Evolutionary conservation across 2,329 filamentous ascomycete genomes (phyloP).

Genomic region (Colletotrichum tanaceti): DNA sequence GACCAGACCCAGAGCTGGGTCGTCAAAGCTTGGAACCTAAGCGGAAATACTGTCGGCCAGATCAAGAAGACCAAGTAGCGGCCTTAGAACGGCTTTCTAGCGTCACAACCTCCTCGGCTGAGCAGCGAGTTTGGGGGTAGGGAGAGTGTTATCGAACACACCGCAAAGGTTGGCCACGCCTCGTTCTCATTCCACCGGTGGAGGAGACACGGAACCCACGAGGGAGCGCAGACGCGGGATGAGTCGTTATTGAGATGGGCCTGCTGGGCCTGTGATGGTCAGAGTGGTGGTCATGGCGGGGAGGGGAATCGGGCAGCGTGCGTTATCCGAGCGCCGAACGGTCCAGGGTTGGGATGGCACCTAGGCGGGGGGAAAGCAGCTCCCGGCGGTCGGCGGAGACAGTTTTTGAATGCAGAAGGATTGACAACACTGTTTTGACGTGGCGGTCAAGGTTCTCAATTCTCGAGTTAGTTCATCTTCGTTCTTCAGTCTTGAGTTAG

Average conservation of each 20-base stretch:
- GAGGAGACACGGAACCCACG: neutral
- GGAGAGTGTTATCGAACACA: neutral
- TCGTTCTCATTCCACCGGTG: neutral
- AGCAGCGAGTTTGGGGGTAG: neutral
- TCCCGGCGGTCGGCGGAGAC: no score
- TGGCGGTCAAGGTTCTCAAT: no score
- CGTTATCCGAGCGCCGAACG: constrained; percentile 22
- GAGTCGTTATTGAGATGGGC: constrained; percentile 13
- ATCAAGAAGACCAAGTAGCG: constrained; percentile 37
- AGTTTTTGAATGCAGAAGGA: constrained; percentile 5
- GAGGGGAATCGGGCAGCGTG: constrained; percentile 3
- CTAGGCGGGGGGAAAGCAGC: no score
- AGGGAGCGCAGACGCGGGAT: neutral
- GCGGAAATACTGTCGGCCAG: constrained; percentile 46
- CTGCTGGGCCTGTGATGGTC: constrained; percentile 6
- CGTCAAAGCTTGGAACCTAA: constrained; percentile 74
- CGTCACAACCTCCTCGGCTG: neutral
- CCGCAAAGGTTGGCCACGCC: neutral
- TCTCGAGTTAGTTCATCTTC: neutral
- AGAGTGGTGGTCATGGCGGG: constrained; percentile 2
- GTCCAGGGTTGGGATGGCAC: constrained; percentile 27
- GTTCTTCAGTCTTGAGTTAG: no score
- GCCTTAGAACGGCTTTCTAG: neutral
- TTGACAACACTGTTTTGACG: neutral
- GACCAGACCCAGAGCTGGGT: constrained; percentile 78